Percentiles rank a stretch among this genome's conserved stretches.
phyloP scores from a whole-genome alignment of 2,329 filamentous ascomycete genomes.

The Exutisphaerella laricina region DNA sequence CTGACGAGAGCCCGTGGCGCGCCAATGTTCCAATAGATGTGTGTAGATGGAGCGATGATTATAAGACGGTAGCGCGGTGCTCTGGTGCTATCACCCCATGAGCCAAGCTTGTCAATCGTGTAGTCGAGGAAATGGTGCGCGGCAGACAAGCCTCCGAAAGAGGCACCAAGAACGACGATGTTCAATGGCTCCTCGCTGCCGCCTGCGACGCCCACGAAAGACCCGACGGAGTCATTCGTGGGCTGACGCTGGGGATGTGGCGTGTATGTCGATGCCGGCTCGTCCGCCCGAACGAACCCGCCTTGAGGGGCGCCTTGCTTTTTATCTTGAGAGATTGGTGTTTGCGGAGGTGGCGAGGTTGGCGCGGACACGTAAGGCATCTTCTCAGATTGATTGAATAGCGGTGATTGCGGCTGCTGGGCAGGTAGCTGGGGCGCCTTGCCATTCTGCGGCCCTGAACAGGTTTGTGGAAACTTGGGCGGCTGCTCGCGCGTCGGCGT shows the following conservation, averaged over 20 bases:
- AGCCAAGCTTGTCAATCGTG: slow-evolving; percentile 28
- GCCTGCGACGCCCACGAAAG: slow-evolving; percentile 2
- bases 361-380: background rate
- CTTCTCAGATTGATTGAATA: background rate
- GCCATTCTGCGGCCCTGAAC: background rate
- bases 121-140: slow-evolving; percentile 36
- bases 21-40: slow-evolving; percentile 37
- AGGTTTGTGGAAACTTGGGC: background rate
- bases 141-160: slow-evolving; percentile 35
- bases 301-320: background rate
- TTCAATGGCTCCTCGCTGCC: slow-evolving; percentile 27
- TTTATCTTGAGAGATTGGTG: background rate
- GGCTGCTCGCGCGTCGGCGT: background rate
- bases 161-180: slow-evolving; percentile 37
- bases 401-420: background rate
- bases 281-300: too few relatives aligned
- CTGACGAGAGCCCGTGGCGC: slow-evolving; percentile 36
- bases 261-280: background rate
- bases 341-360: slow-evolving; percentile 1
- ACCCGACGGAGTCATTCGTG: background rate
- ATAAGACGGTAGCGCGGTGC: slow-evolving; percentile 32
- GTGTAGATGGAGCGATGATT: slow-evolving; percentile 32
- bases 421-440: background rate
- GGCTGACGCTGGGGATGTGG: background rate
- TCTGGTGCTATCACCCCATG: slow-evolving; percentile 21